These are phyloP conservation scores for Suhomyces kilbournensis DNA, from an alignment of 805 yeast genomes.

Conservation along the genomic window DNA sequence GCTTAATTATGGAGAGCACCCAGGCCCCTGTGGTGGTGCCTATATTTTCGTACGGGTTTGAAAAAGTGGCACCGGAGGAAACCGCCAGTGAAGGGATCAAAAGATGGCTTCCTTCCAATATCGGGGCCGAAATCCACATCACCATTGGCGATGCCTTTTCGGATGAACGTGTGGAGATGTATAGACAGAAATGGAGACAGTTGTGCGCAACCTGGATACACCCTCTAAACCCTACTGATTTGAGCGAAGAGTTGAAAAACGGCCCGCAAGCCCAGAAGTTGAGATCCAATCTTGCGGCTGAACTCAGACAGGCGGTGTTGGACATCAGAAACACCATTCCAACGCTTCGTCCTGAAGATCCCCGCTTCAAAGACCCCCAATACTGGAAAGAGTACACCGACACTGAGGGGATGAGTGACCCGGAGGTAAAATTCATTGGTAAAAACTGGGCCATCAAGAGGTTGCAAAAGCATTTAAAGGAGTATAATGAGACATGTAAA, in stretches of 20 bases:
- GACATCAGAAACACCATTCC: conserved; percentile 41
- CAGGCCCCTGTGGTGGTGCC: conserved; percentile 86
- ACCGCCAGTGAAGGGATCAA: conserved; percentile 50
- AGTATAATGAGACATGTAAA: conserved; percentile 1
- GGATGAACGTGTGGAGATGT: conserved; percentile 55
- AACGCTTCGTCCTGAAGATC: conserved; percentile 59
- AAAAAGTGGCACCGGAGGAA: conserved; percentile 79
- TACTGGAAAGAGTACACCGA: conserved; percentile 74
- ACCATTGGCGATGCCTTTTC: conserved; percentile 70
- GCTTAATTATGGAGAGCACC: conserved; percentile 79
- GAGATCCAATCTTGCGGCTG: conserved; percentile 68
- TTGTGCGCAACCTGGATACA: conserved; percentile 56
- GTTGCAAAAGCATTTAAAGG: conserved; percentile 50
- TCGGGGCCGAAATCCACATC: conserved; percentile 66
- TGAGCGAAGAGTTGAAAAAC: conserved; percentile 57
- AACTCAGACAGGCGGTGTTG: conserved; percentile 60
- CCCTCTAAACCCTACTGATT: conserved; percentile 50
- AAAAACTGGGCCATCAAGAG: conserved; percentile 80
- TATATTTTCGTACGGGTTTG: conserved; percentile 81
- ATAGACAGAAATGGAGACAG: conserved; percentile 67
- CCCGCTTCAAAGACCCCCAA: conserved; percentile 58
- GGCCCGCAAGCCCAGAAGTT: conserved; percentile 66
- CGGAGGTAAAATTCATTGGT: conserved; percentile 70
- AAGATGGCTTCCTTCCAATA: conserved; percentile 57
- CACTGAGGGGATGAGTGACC: conserved; percentile 65